Conservation (phyloP, 805 yeast species). For the Lachancea quebecensis region DNA sequence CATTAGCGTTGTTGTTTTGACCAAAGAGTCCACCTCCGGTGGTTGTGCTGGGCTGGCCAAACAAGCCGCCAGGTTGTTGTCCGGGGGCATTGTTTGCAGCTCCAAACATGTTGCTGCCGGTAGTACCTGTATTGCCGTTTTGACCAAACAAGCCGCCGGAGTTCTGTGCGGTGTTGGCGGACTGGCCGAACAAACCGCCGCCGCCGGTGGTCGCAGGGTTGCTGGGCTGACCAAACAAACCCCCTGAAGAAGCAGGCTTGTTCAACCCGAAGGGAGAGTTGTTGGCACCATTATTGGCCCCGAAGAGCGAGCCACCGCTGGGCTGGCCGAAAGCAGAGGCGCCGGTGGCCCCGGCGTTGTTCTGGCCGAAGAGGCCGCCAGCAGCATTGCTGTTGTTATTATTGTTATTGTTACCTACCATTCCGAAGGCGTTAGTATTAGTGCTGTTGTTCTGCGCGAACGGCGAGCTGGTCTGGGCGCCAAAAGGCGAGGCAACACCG, state of each 20-base stretch:
- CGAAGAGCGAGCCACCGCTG: conserved; percentile 3
- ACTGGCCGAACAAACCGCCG: conserved; percentile 26
- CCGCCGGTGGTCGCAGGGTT: conserved; percentile 32
- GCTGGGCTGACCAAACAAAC: conserved; percentile 23
- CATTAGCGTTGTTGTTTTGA: conserved; percentile 19
- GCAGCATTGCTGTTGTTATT: conserved; percentile 4
- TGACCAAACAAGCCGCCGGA: conserved; percentile 32
- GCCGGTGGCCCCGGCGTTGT: conserved; percentile 14
- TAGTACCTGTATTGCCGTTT: conserved; percentile 7
- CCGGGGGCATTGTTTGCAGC: conserved; percentile 12
- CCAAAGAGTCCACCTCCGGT: conserved; percentile 28
- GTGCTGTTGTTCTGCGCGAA: conserved; percentile 22
- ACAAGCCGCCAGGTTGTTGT: conserved; percentile 32
- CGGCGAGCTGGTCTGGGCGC: conserved; percentile 23
- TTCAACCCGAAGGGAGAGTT: conserved; percentile 38
- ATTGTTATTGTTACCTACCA: neutral
- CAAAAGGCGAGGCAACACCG: conserved; percentile 30
- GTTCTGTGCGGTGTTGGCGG: conserved; percentile 33
- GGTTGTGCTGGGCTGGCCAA: conserved; percentile 32
- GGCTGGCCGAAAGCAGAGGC: conserved; percentile 28
- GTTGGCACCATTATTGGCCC: conserved; percentile 16
- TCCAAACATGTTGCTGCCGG: neutral
- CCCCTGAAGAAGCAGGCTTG: conserved; percentile 27
- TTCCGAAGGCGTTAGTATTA: conserved; percentile 13
- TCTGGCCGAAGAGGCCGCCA: conserved; percentile 32